These are phyloP conservation scores for Neonectria coccinea DNA, from an alignment of 2,329 filamentous ascomycete species.

Conservation along the genomic window DNA sequence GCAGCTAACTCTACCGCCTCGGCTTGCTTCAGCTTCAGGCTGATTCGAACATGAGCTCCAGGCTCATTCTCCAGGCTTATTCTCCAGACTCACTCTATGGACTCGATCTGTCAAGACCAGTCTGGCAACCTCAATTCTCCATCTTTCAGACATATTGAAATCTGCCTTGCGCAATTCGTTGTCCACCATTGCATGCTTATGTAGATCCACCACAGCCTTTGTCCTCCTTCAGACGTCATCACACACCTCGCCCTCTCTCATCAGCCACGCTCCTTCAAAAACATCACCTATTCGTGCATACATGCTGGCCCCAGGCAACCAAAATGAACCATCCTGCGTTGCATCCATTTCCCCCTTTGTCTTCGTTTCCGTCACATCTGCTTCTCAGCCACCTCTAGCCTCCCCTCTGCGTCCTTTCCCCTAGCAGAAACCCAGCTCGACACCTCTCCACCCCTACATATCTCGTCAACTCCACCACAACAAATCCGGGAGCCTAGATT, in stretches of 20 bases:
- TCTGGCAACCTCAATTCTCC: neutral
- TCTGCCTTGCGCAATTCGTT: neutral
- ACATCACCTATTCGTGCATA: neutral
- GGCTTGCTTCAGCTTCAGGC: neutral
- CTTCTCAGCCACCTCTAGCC: neutral
- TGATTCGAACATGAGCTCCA: no score
- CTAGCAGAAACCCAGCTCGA: neutral
- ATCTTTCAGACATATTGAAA: neutral
- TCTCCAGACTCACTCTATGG: no score
- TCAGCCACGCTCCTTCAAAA: slow-evolving; percentile 20
- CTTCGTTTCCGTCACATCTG: neutral
- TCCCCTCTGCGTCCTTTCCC: no score
- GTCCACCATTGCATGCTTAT: neutral
- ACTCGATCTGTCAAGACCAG: no score
- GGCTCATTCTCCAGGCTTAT: no score
- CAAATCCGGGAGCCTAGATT: slow-evolving; percentile 12
- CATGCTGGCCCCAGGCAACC: slow-evolving; percentile 16
- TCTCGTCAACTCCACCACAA: slow-evolving; percentile 6
- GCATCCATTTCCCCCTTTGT: neutral
- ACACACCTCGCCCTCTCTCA: neutral
- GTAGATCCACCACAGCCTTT: slow-evolving; percentile 2
- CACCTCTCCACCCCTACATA: neutral
- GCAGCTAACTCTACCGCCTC: slow-evolving; percentile 8
- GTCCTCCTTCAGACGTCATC: slow-evolving; percentile 12
- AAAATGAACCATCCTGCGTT: slow-evolving; percentile 1